Percentiles rank a stretch among this genome's conserved stretches.
Conservation (phyloP, 2,329 filamentous ascomycete genomes). For the Pestalotiopsis sp. region DNA sequence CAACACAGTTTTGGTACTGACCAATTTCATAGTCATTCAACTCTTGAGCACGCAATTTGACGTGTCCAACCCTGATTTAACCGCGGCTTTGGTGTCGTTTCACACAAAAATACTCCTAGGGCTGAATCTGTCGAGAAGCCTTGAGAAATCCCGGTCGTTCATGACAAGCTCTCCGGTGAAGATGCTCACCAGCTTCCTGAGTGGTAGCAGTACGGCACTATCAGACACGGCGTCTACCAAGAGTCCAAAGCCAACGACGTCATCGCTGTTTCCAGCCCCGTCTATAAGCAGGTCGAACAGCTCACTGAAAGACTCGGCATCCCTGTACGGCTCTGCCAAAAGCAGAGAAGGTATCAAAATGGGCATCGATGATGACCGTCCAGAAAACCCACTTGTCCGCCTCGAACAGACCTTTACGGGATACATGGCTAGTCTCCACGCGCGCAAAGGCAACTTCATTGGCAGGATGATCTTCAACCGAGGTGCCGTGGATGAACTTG, state of each 20-base stretch:
- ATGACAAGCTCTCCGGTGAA: conserved; percentile 88
- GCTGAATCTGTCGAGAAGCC: conserved; percentile 64
- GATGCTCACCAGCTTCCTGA: conserved; percentile 80
- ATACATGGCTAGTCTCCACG: conserved; percentile 80
- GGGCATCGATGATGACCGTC: conserved; percentile 52
- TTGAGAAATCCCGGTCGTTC: conserved; percentile 68
- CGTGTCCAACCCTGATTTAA: conserved; percentile 64
- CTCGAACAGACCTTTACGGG: conserved; percentile 85
- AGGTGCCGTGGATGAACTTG: conserved; percentile 71
- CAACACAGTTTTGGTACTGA: conserved; percentile 32
- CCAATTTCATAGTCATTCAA: conserved; percentile 61
- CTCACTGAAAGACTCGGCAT: conserved; percentile 48
- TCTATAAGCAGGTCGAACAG: conserved; percentile 33
- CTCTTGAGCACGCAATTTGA: conserved; percentile 72
- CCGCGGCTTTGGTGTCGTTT: conserved; percentile 72
- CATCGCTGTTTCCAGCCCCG: conserved; percentile 42
- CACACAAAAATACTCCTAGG: conserved; percentile 78
- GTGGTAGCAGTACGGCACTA: conserved; percentile 54
- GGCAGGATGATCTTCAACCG: conserved; percentile 76
- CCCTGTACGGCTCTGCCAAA: conserved; percentile 57
- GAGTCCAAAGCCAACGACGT: conserved; percentile 40
- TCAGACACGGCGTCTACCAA: conserved; percentile 37
- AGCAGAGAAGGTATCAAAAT: conserved; percentile 47
- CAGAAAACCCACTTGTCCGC: conserved; percentile 68
- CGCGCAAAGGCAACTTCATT: conserved; percentile 84